A percentile compares a stretch with the other conserved stretches of the same genome.
Conservation (phyloP, 2,329 filamentous ascomycete species). For the Xylaria digitata region DNA sequence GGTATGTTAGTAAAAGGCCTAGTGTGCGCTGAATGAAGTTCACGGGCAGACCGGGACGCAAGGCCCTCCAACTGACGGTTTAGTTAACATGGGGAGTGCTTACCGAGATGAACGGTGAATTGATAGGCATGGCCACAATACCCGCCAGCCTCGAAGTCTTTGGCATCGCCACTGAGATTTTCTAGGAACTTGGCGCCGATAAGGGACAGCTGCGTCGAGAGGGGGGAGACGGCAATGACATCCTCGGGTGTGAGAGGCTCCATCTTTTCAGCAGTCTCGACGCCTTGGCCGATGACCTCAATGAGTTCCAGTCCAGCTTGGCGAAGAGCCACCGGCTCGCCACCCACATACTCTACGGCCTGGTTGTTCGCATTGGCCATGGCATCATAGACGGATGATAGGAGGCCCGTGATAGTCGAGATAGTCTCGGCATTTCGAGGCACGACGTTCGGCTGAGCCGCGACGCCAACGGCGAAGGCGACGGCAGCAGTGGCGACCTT, state of each 20-base stretch:
- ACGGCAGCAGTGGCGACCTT: constrained; percentile 15
- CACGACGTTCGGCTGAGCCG: background rate
- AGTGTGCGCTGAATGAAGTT: background rate
- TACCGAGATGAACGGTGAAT: constrained; percentile 29
- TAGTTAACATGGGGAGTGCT: constrained; percentile 7
- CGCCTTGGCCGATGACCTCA: constrained; percentile 10
- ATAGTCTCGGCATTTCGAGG: constrained; percentile 6
- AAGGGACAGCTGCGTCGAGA: constrained; percentile 10
- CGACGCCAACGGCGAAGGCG: constrained; percentile 5
- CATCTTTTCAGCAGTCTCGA: constrained; percentile 5
- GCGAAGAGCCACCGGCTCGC: constrained; percentile 28
- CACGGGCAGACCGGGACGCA: background rate
- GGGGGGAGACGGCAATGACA: constrained; percentile 25
- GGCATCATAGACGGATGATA: constrained; percentile 20
- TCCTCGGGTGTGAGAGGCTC: constrained; percentile 37
- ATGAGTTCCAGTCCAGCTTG: constrained; percentile 24
- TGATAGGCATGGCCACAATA: constrained; percentile 26
- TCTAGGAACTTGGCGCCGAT: constrained; percentile 30
- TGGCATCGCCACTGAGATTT: constrained; percentile 25
- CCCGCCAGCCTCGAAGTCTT: constrained; percentile 26
- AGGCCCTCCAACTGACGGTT: background rate
- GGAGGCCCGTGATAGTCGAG: constrained; percentile 11
- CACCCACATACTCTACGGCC: constrained; percentile 27
- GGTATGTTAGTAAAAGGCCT: constrained; percentile 9
- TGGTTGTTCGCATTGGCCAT: constrained; percentile 36